phyloP scores from a whole-genome alignment of 805 yeast species.

The Kuraishia molischiana region DNA sequence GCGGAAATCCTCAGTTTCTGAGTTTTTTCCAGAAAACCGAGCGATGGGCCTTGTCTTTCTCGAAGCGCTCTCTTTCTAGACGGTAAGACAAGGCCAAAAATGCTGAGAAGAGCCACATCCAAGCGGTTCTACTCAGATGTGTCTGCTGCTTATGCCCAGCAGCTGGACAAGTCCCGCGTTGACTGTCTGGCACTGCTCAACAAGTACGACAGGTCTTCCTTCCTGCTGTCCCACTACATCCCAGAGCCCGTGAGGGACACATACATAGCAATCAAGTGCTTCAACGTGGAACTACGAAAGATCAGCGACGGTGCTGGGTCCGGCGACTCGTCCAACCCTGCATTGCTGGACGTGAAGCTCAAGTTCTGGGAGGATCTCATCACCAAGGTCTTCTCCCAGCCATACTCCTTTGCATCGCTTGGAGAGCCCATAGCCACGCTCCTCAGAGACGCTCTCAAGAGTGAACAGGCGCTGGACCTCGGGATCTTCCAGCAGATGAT shows the following conservation, averaged over 20 bases:
- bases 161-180: constrained; percentile 22
- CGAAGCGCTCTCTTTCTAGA: no score
- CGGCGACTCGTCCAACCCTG: not conserved
- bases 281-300: constrained; percentile 54
- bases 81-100: no score
- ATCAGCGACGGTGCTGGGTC: constrained; percentile 16
- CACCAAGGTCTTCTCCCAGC: constrained; percentile 29
- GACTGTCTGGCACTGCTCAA: constrained; percentile 36
- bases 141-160: not conserved
- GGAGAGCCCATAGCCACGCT: constrained; percentile 62
- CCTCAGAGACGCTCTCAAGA: constrained; percentile 39
- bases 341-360: constrained; percentile 43
- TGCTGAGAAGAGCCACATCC: no score
- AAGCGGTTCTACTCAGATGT: no score
- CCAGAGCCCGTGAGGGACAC: constrained; percentile 57
- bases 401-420: constrained; percentile 23
- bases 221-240: constrained; percentile 55
- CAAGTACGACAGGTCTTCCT: constrained; percentile 51
- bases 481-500: constrained; percentile 49
- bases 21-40: no score
- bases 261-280: constrained; percentile 53
- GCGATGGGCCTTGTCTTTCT: no score
- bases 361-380: constrained; percentile 68
- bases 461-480: constrained; percentile 40
- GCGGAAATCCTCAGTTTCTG: no score